These are phyloP conservation scores for Cercospora janseana DNA, from an alignment of 2,329 filamentous ascomycete species.

Conservation along the genomic window DNA sequence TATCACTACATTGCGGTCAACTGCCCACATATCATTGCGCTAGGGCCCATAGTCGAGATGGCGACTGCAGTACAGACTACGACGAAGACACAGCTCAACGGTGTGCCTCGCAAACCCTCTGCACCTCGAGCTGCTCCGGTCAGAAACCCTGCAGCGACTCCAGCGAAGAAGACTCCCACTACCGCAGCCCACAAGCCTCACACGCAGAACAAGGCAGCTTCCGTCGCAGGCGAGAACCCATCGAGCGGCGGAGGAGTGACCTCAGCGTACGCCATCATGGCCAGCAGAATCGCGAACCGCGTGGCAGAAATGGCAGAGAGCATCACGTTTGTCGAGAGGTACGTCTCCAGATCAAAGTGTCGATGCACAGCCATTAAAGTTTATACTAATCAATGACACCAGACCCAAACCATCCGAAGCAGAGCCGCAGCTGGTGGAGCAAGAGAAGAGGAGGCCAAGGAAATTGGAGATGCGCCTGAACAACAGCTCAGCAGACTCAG, in stretches of 20 bases:
- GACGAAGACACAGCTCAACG: constrained; percentile 26
- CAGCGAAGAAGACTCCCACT: constrained; percentile 22
- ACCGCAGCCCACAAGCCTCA: constrained; percentile 29
- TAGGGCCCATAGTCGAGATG: constrained; percentile 22
- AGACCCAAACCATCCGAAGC: constrained; percentile 29
- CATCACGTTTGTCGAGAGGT: constrained; percentile 52
- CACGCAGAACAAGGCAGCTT: constrained; percentile 37
- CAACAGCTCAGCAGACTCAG: constrained; percentile 37
- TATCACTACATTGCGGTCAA: no score
- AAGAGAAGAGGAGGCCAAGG: constrained; percentile 45
- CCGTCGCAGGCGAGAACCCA: constrained; percentile 35
- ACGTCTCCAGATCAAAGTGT: constrained; percentile 12
- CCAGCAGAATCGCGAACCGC: constrained; percentile 50
- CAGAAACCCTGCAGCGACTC: constrained; percentile 13
- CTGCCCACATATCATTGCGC: no score
- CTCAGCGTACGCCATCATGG: constrained; percentile 54
- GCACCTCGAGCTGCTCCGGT: constrained; percentile 26
- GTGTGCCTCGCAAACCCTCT: constrained; percentile 29
- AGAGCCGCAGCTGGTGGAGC: constrained; percentile 29
- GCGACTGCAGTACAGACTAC: constrained; percentile 24
- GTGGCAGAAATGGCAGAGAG: constrained; percentile 55
- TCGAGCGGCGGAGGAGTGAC: constrained; percentile 32
- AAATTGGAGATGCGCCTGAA: constrained; percentile 53
- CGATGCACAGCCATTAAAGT: neutral
- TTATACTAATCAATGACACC: constrained; percentile 14